phyloP scores from a whole-genome alignment of 257 asterid species.

The Gentiana dahurica region DNA sequence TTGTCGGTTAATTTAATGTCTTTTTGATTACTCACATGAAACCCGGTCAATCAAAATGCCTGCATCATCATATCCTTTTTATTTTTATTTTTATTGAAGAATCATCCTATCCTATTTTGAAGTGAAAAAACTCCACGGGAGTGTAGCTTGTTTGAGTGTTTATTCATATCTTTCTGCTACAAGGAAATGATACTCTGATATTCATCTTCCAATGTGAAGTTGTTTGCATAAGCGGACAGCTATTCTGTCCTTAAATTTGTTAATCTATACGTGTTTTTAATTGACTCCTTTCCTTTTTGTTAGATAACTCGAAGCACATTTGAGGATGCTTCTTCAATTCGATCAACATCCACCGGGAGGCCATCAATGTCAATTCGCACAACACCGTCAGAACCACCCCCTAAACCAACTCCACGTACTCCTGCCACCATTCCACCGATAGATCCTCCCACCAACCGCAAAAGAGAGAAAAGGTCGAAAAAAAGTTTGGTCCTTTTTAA shows the following conservation, averaged over 20 bases:
- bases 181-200: neutral
- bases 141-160: neutral
- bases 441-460: constrained; percentile 62
- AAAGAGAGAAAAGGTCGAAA: constrained; percentile 68
- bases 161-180: neutral
- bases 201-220: neutral
- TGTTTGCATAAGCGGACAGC: neutral
- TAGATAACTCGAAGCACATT: constrained; percentile 44
- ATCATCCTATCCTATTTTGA: no score
- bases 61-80: no score
- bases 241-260: constrained; percentile 1
- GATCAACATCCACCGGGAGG: constrained; percentile 82
- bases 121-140: no score
- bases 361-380: constrained; percentile 50
- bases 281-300: constrained; percentile 3
- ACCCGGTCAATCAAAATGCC: no score
- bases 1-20: no score
- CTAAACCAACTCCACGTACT: constrained; percentile 43
- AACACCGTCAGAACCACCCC: constrained; percentile 42
- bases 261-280: constrained; percentile 11
- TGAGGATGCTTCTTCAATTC: constrained; percentile 54
- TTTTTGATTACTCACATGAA: no score
- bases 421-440: constrained; percentile 54
- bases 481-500: constrained; percentile 2
- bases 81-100: no score